Percentiles rank a stretch among this genome's conserved stretches.
phyloP scores from a whole-genome alignment of 306 rosid genomes.

The Neltuma alba region DNA sequence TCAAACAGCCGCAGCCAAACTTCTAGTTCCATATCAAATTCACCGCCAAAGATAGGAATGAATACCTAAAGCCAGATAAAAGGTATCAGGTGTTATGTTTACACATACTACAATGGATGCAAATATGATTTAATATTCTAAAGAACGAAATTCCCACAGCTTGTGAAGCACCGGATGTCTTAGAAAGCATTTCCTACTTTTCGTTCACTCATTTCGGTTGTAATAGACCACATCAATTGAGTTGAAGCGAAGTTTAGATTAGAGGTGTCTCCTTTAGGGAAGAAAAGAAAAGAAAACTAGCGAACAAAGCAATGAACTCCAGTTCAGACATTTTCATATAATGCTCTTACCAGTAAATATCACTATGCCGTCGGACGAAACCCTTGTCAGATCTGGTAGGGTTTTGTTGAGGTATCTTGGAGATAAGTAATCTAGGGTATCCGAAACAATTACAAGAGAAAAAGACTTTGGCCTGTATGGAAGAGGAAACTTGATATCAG shows the following conservation, averaged over 20 bases:
- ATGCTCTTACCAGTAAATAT: slow-evolving; percentile 52
- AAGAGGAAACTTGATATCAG: slow-evolving; percentile 64
- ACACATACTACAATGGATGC: too few relatives aligned
- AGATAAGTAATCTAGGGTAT: slow-evolving; percentile 65
- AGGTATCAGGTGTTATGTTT: not conserved
- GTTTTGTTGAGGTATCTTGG: slow-evolving; percentile 70
- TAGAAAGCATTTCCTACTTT: slow-evolving; percentile 6
- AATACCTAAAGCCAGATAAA: not conserved
- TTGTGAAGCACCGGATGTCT: slow-evolving; percentile 14
- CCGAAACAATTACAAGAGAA: slow-evolving; percentile 63
- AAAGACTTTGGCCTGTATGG: slow-evolving; percentile 64
- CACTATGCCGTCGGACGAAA: slow-evolving; percentile 58
- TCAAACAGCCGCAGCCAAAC: slow-evolving; percentile 11
- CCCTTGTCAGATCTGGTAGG: slow-evolving; percentile 65
- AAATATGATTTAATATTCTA: not conserved
- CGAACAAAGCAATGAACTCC: not conserved
- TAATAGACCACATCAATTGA: not conserved
- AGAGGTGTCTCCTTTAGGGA: not conserved
- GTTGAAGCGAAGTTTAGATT: not conserved
- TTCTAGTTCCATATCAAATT: slow-evolving; percentile 11
- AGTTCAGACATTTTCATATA: not conserved
- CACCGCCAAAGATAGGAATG: slow-evolving; percentile 4
- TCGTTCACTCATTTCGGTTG: not conserved
- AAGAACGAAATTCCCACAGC: too few relatives aligned
- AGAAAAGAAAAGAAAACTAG: not conserved